Conservation (phyloP, 1,284 basidiomycete genomes). For the Stereum hirsutum region DNA sequence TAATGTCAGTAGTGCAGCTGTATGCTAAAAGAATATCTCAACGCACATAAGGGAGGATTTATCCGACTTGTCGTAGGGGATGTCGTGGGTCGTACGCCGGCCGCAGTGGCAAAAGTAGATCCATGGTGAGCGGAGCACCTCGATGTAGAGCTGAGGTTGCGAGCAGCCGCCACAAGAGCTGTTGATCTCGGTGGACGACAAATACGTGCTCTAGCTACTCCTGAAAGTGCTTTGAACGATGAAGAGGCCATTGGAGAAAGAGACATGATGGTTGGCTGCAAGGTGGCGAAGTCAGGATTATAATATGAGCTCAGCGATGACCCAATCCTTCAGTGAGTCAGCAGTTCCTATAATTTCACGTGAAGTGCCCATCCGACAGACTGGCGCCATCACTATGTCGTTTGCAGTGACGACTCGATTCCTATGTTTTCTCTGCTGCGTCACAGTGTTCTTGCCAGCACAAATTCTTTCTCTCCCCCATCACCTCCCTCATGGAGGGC, state of each 20-base stretch:
- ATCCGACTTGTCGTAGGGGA: conserved; percentile 2
- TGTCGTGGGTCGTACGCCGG: conserved; percentile 7
- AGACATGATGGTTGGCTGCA: conserved; percentile 1
- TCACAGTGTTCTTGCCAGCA: no score
- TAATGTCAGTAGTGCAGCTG: neutral
- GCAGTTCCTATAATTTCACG: no score
- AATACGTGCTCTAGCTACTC: neutral
- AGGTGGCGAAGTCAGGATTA: no score
- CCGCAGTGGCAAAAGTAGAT: conserved; percentile 8
- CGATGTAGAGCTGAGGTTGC: conserved; percentile 6
- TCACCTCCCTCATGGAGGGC: no score
- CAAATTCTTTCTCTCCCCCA: no score
- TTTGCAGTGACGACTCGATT: no score
- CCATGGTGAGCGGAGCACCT: conserved; percentile 4
- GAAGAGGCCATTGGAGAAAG: conserved; percentile 2
- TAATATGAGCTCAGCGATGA: no score
- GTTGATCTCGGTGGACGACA: neutral
- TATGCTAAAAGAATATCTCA: neutral
- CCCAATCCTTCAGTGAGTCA: no score
- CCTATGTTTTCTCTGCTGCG: no score
- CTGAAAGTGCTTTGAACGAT: neutral
- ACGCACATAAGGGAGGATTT: conserved; percentile 19
- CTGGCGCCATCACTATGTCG: no score
- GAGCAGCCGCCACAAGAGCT: neutral
- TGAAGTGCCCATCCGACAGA: no score